Conservation (phyloP, 2,329 filamentous ascomycete genomes). For the Fusarium odoratissimum region DNA sequence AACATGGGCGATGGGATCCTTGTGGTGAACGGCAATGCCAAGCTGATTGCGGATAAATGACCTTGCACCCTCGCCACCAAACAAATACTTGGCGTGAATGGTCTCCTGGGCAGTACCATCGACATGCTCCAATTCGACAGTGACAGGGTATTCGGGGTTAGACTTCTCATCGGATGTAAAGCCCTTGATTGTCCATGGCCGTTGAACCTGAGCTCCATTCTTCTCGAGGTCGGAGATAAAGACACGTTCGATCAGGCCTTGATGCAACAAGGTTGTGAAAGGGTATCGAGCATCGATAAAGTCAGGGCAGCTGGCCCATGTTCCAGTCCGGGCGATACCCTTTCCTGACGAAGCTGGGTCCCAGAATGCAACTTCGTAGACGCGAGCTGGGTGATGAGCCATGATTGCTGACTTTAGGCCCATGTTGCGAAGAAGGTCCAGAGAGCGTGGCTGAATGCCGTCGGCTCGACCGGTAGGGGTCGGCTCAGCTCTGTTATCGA, state of each 20-base stretch:
- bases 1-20: conserved; percentile 76
- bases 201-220: conserved; percentile 69
- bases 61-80: conserved; percentile 77
- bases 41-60: conserved; percentile 74
- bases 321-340: conserved; percentile 73
- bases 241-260: conserved; percentile 77
- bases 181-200: conserved; percentile 72
- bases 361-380: conserved; percentile 83
- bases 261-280: conserved; percentile 77
- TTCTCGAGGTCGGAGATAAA: conserved; percentile 74
- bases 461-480: conserved; percentile 89
- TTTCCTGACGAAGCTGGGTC: conserved; percentile 67
- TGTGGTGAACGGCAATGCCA: conserved; percentile 76
- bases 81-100: conserved; percentile 75
- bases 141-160: conserved; percentile 78
- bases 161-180: conserved; percentile 69
- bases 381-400: conserved; percentile 86
- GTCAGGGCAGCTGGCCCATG: conserved; percentile 88
- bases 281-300: conserved; percentile 81
- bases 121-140: conserved; percentile 80
- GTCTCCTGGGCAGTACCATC: conserved; percentile 78
- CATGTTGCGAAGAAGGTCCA: conserved; percentile 90
- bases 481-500: conserved; percentile 88
- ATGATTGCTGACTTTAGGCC: conserved; percentile 89
- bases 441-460: conserved; percentile 89